phyloP scores from a whole-genome alignment of 306 rosid species.

The Dryas drummondii region DNA sequence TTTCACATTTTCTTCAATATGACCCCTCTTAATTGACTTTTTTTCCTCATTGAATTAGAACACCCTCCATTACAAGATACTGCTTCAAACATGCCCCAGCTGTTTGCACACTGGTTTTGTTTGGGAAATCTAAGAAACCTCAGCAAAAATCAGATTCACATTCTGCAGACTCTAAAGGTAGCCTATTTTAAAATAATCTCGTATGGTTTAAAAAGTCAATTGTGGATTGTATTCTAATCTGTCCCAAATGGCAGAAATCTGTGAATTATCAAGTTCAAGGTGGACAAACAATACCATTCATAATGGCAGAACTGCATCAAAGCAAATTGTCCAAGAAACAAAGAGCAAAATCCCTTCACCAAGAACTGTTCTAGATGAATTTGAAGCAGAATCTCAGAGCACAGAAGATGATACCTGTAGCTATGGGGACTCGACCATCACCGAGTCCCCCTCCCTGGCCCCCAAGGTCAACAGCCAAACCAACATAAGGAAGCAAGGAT shows the following conservation, averaged over 20 bases:
- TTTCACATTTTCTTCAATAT: neutral
- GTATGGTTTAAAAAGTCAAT: neutral
- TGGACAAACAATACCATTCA: conserved; percentile 25
- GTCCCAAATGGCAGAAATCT: conserved; percentile 27
- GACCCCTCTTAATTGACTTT: conserved; percentile 7
- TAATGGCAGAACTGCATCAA: conserved; percentile 32
- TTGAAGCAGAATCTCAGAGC: conserved; percentile 63
- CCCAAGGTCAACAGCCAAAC: conserved; percentile 31
- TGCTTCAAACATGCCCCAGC: conserved; percentile 70
- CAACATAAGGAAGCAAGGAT: conserved; percentile 34
- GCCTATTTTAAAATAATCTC: conserved; percentile 7
- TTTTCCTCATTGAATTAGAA: conserved; percentile 30
- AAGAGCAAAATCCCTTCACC: conserved; percentile 45
- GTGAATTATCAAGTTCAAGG: conserved; percentile 30
- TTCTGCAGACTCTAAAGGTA: conserved; percentile 56
- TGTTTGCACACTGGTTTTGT: conserved; percentile 55
- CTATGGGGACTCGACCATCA: conserved; percentile 52
- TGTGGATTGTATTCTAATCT: conserved; percentile 10
- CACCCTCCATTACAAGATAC: conserved; percentile 42
- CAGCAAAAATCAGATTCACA: conserved; percentile 33
- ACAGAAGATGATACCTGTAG: conserved; percentile 73
- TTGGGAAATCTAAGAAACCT: conserved; percentile 39
- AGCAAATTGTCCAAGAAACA: conserved; percentile 30
- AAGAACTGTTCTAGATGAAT: conserved; percentile 46
- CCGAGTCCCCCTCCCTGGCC: conserved; percentile 42